These are phyloP conservation scores for Lepidium aucheri DNA, from an alignment of 345 rosid species.

Conservation along the genomic window DNA sequence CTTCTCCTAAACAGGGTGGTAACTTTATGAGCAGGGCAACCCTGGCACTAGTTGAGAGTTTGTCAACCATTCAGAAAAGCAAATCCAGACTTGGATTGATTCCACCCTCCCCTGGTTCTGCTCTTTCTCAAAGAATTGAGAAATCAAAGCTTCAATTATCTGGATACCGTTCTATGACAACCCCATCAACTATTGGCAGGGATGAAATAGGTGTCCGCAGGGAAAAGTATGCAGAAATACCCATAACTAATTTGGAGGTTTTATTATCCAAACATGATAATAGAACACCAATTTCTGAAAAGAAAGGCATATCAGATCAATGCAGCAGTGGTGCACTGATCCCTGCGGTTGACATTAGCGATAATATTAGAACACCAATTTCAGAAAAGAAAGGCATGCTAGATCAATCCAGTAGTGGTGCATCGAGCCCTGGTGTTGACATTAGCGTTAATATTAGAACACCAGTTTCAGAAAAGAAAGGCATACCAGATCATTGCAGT, in stretches of 20 bases:
- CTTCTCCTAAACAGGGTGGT: constrained; percentile 46
- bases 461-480: background rate
- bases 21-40: constrained; percentile 38
- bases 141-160: constrained; percentile 38
- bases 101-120: constrained; percentile 37
- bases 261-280: constrained; percentile 23
- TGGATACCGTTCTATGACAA: constrained; percentile 30
- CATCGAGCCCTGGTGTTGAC: constrained; percentile 18
- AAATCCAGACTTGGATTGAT: constrained; percentile 34
- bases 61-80: constrained; percentile 38
- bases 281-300: constrained; percentile 17
- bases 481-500: background rate
- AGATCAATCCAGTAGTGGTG: background rate
- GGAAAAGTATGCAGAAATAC: constrained; percentile 16
- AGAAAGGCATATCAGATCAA: constrained; percentile 4
- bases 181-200: constrained; percentile 24
- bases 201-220: constrained; percentile 17
- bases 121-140: constrained; percentile 42
- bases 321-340: background rate
- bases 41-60: constrained; percentile 27
- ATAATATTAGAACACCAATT: background rate
- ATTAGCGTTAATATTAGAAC: background rate
- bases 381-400: constrained; percentile 17
- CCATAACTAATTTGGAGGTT: constrained; percentile 35
- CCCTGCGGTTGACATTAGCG: constrained; percentile 17